Evolutionary conservation across 2,329 filamentous ascomycete genomes (phyloP), one percentile per base, ranked within the genome.

Genomic region (Epicoccum nigrum): DNA sequence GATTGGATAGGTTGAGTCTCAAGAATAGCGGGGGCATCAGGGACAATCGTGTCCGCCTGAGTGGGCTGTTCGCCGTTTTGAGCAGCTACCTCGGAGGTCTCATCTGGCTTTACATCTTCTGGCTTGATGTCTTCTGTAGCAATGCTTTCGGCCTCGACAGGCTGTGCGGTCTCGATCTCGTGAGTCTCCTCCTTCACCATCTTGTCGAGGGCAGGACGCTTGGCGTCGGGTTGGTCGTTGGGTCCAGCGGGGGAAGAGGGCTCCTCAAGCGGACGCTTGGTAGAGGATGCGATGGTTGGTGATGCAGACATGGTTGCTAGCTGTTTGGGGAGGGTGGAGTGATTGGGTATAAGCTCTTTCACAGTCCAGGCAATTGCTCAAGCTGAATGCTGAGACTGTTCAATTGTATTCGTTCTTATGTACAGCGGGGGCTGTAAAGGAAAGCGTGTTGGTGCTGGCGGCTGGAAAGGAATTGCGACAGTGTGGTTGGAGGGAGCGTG

Each of bases 201-300:
- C 80, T 97, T 99, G 78, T 97, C 93, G 57, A 99, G 85, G 31
- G 94, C 94, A 40, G 91, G 94, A 63, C 94, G 90, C 80, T 99
- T 99, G 57, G 94, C 94, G 65, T 99, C 94, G 45, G 95, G 94
- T 73, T 97, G 92, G 68, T 97, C 94, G 71, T 85, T 91, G 31
- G 89, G 88, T 57, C 89, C 89, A 25, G 92, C 96, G 28, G 94
- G 94, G 8, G 94, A 99, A 15, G 94, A 97, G 9, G 93, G 89
- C 72, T 97, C 94, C 81, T 99, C 94, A 60, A 99, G 86, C 55
- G 94, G 94, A 70, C 94, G 92, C 84, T 99, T 99, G 70, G 90
- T 85, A 52, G 86, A 88, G 56, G 76, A 76, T 53, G 77, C 74
- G 40, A 77, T 74, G 46, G 76, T 77, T 25, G 78, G 76, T 54